These are phyloP conservation scores for Ocimum tenuiflorum DNA, from an alignment of 257 asterid genomes.

Conservation along the genomic window DNA sequence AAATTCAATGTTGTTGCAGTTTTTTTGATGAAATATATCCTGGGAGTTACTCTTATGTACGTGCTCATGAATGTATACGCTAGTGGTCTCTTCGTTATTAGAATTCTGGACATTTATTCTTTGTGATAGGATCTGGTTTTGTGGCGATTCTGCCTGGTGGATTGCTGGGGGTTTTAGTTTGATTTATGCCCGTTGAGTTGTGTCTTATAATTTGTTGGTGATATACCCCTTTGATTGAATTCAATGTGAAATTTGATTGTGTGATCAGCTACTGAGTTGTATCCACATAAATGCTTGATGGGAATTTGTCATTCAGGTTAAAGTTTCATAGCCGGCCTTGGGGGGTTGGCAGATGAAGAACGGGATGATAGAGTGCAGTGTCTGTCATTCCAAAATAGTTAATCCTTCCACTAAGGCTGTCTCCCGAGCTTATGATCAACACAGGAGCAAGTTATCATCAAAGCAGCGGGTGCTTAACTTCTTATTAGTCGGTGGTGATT, in stretches of 20 bases:
- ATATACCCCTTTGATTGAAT: not conserved
- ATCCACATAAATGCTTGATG: not conserved
- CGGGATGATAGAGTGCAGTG: conserved; percentile 81
- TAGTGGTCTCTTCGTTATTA: not conserved
- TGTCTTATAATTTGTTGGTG: not conserved
- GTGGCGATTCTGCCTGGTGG: not conserved
- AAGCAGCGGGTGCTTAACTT: conserved; percentile 64
- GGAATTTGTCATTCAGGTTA: conserved; percentile 19
- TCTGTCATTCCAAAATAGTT: conserved; percentile 75
- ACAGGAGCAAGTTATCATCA: conserved; percentile 57
- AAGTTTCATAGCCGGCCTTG: conserved; percentile 26
- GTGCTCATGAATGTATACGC: not conserved
- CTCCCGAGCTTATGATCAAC: conserved; percentile 66
- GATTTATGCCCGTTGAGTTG: not conserved
- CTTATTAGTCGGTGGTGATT: conserved; percentile 65
- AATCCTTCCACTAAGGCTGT: conserved; percentile 52
- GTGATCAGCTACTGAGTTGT: not conserved
- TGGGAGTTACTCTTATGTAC: not conserved
- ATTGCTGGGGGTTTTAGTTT: not conserved
- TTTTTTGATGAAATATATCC: not conserved
- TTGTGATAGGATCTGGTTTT: conserved; percentile 13
- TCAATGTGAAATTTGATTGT: not conserved
- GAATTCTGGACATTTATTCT: not conserved
- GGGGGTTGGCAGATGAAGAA: conserved; percentile 39
- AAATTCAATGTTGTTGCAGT: not conserved